phyloP scores from a whole-genome alignment of 176 grass and related monocot genomes.

The Lolium rigidum region DNA sequence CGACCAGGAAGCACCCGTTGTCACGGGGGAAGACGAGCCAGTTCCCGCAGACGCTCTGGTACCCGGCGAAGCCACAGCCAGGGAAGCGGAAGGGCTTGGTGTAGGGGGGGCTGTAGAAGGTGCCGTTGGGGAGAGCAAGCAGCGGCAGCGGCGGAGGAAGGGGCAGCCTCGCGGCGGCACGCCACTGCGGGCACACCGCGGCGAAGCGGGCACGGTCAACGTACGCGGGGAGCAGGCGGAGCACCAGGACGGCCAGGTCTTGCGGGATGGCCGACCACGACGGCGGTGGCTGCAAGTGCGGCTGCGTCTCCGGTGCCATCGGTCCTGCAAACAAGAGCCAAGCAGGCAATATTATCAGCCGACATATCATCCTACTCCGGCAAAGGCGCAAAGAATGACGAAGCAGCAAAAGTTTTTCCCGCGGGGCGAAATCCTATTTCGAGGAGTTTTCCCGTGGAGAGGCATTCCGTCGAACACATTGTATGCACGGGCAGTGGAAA shows the following conservation, averaged over 20 bases:
- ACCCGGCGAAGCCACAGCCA: neutral
- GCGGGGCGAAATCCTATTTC: too few relatives aligned
- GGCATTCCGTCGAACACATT: neutral
- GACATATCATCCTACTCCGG: too few relatives aligned
- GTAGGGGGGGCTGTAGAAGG: neutral
- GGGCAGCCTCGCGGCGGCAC: neutral
- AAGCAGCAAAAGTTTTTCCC: neutral
- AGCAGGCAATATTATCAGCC: neutral
- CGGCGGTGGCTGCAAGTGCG: neutral
- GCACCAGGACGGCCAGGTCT: neutral
- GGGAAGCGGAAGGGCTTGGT: neutral
- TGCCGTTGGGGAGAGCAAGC: neutral
- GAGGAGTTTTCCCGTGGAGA: neutral
- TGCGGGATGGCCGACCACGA: neutral
- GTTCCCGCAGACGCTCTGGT: neutral
- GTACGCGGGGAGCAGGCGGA: neutral
- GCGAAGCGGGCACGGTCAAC: neutral
- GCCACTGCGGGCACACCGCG: neutral
- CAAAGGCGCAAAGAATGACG: neutral
- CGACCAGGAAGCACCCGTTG: neutral
- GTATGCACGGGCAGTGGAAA: neutral
- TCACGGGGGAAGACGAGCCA: neutral
- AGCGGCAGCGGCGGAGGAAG: neutral
- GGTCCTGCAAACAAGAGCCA: neutral
- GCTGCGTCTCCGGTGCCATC: neutral